phyloP scores from a whole-genome alignment of 768 basidiomycete species.

The Guyanaporus albipodus region DNA sequence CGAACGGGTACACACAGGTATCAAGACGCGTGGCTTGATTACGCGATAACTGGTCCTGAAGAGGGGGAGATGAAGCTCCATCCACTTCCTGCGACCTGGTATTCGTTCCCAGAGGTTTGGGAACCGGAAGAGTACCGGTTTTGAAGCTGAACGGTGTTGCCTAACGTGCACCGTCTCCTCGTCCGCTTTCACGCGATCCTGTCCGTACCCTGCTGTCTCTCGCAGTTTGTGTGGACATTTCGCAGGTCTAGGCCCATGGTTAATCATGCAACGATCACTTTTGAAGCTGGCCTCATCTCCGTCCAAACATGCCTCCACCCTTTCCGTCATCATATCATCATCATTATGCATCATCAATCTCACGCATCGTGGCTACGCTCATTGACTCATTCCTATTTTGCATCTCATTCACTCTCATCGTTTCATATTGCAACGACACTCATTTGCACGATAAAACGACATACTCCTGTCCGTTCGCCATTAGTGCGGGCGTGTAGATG shows the following conservation, averaged over 20 bases:
- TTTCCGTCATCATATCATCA: conserved; percentile 1
- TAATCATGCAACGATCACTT: conserved; percentile 13
- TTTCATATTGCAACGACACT: conserved; percentile 4
- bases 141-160: conserved; percentile 5
- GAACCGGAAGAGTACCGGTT: conserved; percentile 23
- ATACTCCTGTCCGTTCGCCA: neutral
- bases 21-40: conserved; percentile 36
- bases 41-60: conserved; percentile 21
- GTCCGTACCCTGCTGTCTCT: conserved; percentile 1
- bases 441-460: conserved; percentile 7
- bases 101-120: conserved; percentile 35
- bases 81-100: conserved; percentile 29
- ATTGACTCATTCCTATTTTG: conserved; percentile 13
- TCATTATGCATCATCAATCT: conserved; percentile 17
- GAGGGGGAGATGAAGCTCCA: conserved; percentile 20
- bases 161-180: neutral
- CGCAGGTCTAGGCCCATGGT: conserved; percentile 15
- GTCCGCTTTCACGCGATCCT: neutral
- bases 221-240: conserved; percentile 9
- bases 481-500: conserved; percentile 13
- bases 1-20: conserved; percentile 34
- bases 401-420: conserved; percentile 6
- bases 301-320: conserved; percentile 7
- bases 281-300: conserved; percentile 1
- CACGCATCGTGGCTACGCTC: conserved; percentile 10